Evolutionary conservation across 2,329 filamentous ascomycete species (phyloP), one percentile per base, ranked within the genome.

Genomic region (Cryphonectria naterciae): DNA sequence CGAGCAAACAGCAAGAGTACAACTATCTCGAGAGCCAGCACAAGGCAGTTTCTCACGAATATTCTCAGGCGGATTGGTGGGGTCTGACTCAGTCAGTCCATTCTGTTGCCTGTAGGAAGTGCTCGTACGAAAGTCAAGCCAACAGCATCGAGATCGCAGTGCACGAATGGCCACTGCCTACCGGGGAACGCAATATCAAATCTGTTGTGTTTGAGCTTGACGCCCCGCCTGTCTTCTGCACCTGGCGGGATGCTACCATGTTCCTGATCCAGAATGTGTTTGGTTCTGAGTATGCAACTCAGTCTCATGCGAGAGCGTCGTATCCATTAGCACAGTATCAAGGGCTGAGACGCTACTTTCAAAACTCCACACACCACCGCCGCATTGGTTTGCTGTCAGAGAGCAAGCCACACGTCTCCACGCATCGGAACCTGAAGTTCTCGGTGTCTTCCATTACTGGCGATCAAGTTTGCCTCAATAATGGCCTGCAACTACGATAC

Each of bases 101-200:
- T 41, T 67, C 54, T 41, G 0, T 4, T 6, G 19, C 1, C 0
- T 87, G 85, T 69, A 1, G 2, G 0, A 82, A 80, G 67, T 89
- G 85, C 73, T 1, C 2, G 0, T 72, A 79, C 0, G 60, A 73
- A 3, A 4, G 7, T 0, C 1, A 76, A n/a, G 86, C 86, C 0
- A 62, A 79, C 0, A 1, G 4, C 0, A 69, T 91, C 0, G 52
- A 37, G 0, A 89, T 91, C 10, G 0, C 58, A 0, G 75, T 87
- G 11, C 80, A 88, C 73, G 88, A 91, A 74, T 89, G 87, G 87
- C 88, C 88, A 0, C 78, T 91, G 0, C 84, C 87, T 0, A 41
- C 58, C 0, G 22, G 80, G 0, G 0, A 60, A 0, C 7, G 71
- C 0, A 39, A 80, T 15, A 80, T 81, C 0, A 84, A 85, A 70